Percentiles rank a stretch among this genome's conserved stretches.
Conservation (phyloP, 176 grass and related monocot genomes). For the Oryza punctata region DNA sequence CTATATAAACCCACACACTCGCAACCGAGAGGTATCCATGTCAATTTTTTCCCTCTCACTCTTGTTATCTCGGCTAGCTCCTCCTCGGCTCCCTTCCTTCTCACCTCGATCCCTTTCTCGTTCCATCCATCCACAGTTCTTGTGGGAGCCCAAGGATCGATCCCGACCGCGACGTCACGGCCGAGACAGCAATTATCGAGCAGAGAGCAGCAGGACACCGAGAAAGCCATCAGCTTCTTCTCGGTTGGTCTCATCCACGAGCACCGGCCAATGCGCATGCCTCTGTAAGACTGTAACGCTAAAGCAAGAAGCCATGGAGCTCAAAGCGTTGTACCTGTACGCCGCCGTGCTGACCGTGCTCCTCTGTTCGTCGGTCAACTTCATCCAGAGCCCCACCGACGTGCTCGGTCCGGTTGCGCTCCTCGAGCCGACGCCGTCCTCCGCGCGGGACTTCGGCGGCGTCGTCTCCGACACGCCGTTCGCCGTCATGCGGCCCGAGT, state of each 20-base stretch:
- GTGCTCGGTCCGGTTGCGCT: slow-evolving; percentile 52
- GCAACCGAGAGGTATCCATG: background rate
- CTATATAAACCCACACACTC: background rate
- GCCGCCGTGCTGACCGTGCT: slow-evolving; percentile 42
- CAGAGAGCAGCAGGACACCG: background rate
- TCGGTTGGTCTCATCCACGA: background rate
- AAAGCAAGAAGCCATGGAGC: slow-evolving; percentile 22
- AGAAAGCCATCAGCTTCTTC: background rate
- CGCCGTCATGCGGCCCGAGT: slow-evolving; percentile 56
- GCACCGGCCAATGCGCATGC: slow-evolving; percentile 29
- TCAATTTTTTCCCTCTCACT: background rate
- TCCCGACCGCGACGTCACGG: background rate
- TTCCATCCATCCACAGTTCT: slow-evolving; percentile 47
- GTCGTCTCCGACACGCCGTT: slow-evolving; percentile 54
- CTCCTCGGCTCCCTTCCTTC: background rate
- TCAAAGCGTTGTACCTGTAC: slow-evolving; percentile 25
- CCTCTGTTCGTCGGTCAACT: slow-evolving; percentile 52
- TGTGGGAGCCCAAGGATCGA: slow-evolving; percentile 51
- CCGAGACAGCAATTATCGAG: background rate
- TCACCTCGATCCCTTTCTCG: background rate
- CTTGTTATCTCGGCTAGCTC: background rate
- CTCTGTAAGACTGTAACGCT: background rate
- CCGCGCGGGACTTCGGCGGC: slow-evolving; percentile 67
- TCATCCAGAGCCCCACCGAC: slow-evolving; percentile 82
- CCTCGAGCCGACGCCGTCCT: slow-evolving; percentile 39